phyloP scores from a whole-genome alignment of 2,329 filamentous ascomycete species.

The Colletotrichum nymphaeae region DNA sequence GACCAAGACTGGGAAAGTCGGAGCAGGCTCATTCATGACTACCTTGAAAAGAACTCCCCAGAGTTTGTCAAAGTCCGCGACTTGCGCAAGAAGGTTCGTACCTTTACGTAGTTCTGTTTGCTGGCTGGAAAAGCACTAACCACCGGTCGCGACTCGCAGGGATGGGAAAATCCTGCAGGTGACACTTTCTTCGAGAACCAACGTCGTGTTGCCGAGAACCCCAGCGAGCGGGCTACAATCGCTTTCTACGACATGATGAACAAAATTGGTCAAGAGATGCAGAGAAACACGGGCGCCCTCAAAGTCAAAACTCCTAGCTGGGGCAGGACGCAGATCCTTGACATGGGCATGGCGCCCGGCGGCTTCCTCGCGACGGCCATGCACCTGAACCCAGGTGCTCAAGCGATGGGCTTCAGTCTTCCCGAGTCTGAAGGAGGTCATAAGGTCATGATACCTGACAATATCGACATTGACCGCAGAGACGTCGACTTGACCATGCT shows the following conservation, averaged over 20 bases:
- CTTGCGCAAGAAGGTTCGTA: not conserved
- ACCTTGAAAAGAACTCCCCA: not conserved
- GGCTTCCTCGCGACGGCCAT: constrained; percentile 58
- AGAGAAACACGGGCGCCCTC: constrained; percentile 48
- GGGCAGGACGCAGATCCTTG: constrained; percentile 52
- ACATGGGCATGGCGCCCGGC: constrained; percentile 68
- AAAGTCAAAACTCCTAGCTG: constrained; percentile 28
- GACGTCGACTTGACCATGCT: constrained; percentile 64
- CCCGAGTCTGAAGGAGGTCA: constrained; percentile 54
- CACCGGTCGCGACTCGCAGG: constrained; percentile 43
- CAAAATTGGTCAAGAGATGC: constrained; percentile 54
- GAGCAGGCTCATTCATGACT: not conserved
- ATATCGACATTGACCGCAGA: constrained; percentile 33
- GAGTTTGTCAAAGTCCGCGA: not conserved
- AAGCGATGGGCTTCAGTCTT: constrained; percentile 50
- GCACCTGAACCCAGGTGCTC: constrained; percentile 36
- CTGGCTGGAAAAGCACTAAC: not conserved
- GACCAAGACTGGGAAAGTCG: not conserved
- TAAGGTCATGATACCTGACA: constrained; percentile 44
- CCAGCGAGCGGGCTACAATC: constrained; percentile 33
- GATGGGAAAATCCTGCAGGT: constrained; percentile 55
- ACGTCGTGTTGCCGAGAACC: constrained; percentile 49
- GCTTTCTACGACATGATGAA: constrained; percentile 57
- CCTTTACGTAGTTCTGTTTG: not conserved
- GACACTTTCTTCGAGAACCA: constrained; percentile 56